These are phyloP conservation scores for Colletotrichum shisoi DNA, from an alignment of 2,329 filamentous ascomycete genomes.

Conservation along the genomic window DNA sequence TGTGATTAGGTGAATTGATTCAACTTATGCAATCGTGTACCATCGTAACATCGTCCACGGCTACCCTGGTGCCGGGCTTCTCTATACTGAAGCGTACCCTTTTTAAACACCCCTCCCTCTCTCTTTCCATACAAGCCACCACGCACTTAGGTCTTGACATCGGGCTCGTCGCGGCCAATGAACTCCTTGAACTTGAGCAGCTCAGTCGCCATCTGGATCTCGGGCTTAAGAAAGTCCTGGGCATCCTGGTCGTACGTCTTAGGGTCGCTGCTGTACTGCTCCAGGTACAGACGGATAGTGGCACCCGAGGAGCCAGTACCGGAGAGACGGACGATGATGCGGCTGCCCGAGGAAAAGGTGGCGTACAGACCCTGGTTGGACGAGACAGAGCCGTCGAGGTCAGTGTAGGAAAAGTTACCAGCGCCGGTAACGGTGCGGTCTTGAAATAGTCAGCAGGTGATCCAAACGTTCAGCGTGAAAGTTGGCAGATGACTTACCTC, in stretches of 20 bases:
- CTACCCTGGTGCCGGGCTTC: constrained; percentile 25
- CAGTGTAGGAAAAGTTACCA: constrained; percentile 97
- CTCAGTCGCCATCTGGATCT: constrained; percentile 83
- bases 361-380: constrained; percentile 96
- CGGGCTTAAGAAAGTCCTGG: constrained; percentile 91
- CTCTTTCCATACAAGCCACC: constrained; percentile 21
- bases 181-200: constrained; percentile 94
- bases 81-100: constrained; percentile 34
- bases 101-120: constrained; percentile 7
- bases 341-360: constrained; percentile 92
- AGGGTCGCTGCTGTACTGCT: constrained; percentile 88
- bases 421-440: constrained; percentile 85
- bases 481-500: constrained; percentile 58
- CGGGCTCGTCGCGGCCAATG: constrained; percentile 88
- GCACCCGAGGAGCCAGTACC: constrained; percentile 95
- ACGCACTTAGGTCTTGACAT: constrained; percentile 83
- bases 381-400: constrained; percentile 95
- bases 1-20: constrained; percentile 35
- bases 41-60: constrained; percentile 37
- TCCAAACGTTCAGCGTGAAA: background rate
- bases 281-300: constrained; percentile 95
- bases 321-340: constrained; percentile 92
- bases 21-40: constrained; percentile 39
- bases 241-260: constrained; percentile 81
- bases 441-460: constrained; percentile 46